Percentiles rank a stretch among this genome's conserved stretches.
Conservation (phyloP, 495 filamentous ascomycete species). For the Trichocladium uniseriatum region DNA sequence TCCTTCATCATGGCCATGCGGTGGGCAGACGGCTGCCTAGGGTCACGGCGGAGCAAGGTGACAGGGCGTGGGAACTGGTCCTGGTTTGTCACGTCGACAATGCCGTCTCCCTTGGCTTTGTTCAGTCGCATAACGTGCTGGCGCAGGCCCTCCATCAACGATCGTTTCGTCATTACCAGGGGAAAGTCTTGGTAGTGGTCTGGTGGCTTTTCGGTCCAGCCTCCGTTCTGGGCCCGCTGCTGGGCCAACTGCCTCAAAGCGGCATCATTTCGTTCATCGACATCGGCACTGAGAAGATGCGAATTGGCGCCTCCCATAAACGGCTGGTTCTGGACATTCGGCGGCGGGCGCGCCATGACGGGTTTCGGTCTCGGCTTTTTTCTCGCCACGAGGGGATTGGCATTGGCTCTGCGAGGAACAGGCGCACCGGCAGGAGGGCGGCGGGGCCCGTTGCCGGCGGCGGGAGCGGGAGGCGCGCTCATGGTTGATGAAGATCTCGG, state of each 20-base stretch:
- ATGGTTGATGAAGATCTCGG: slow-evolving; percentile 26
- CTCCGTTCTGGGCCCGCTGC: slow-evolving; percentile 41
- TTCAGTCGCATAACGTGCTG: slow-evolving; percentile 75
- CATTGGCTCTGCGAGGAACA: slow-evolving; percentile 36
- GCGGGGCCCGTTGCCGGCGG: slow-evolving; percentile 28
- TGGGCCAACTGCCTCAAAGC: slow-evolving; percentile 20
- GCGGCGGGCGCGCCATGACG: slow-evolving; percentile 3
- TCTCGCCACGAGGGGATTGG: slow-evolving; percentile 56
- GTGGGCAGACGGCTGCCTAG: slow-evolving; percentile 55
- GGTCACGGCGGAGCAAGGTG: slow-evolving; percentile 78
- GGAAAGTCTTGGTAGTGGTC: slow-evolving; percentile 54
- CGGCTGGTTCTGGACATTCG: neutral
- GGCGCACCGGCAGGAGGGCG: slow-evolving; percentile 22
- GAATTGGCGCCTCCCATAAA: neutral
- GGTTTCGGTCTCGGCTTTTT: slow-evolving; percentile 40
- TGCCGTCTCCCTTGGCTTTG: slow-evolving; percentile 17
- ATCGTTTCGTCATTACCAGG: slow-evolving; percentile 69
- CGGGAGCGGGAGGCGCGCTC: slow-evolving; percentile 43
- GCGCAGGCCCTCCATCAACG: slow-evolving; percentile 68
- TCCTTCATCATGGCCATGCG: slow-evolving; percentile 47
- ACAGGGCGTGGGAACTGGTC: slow-evolving; percentile 81
- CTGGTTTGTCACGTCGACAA: slow-evolving; percentile 64
- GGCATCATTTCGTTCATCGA: neutral
- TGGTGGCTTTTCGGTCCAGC: slow-evolving; percentile 51
- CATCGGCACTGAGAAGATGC: neutral